Evolutionary conservation across 2,329 filamentous ascomycete species (phyloP), one percentile per base, ranked within the genome.

Genomic region (Alternaria dauci): DNA sequence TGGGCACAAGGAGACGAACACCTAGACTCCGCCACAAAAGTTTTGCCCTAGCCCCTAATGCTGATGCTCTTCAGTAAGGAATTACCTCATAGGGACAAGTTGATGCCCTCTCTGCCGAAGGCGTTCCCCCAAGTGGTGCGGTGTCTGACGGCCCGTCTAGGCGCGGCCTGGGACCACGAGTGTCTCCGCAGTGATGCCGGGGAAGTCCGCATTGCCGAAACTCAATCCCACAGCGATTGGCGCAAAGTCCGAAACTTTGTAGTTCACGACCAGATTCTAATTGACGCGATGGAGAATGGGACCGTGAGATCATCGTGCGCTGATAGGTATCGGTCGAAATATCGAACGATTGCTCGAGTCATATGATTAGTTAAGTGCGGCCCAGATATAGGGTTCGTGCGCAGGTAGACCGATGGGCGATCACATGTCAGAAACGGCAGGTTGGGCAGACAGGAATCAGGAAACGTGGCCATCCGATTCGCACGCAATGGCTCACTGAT

Each of bases 21-120:
- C 42, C 41, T 36, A 52, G 57, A 55, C 57, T 59, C 52, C 55
- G 57, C 52, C 39, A 48, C 32, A 39, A 44, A 51, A 50, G 44
- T 59, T 46, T 41, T 39, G 44, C 23, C 25, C 28, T 51, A 38
- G 42, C 25, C 46, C 32, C 39, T 48, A 52, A 46, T 48, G 30
- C 39, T n/a, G 5, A 52, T 46, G 50, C 32, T 38, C 52, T 41
- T 41, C 25, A 34, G 52, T 46, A 59, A 59, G 57, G 44, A 18
- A n/a, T 39, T 48, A 18, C 44, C 36, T 23, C 26, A 30, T 34
- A 18, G 20, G 39, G 46, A 32, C 46, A 43, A 20, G 44, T 46
- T 36, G 11, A 34, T 32, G 41, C 16, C 39, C 28, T 30, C 18
- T 53, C 51, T 26, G 28, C 56, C 38, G 28, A 32, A n/a, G 28